Evolutionary conservation across 148 eudicot genomes (phyloP), one percentile per base, ranked within the genome.

Genomic region (Heliosperma pusillum): DNA sequence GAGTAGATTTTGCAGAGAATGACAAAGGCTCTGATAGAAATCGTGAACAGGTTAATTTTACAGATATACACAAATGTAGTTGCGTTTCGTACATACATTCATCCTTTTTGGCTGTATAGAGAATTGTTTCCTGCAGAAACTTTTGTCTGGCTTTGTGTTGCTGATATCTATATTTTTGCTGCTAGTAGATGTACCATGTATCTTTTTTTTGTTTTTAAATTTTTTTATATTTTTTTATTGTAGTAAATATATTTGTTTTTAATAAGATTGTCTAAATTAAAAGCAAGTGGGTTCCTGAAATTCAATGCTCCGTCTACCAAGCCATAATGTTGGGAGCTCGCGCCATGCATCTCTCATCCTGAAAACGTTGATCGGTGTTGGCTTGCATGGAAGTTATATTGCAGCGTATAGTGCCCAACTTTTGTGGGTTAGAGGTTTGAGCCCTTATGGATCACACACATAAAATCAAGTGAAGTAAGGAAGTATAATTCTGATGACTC

Each of bases 1-100:
- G 98, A 52, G 98, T 95, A 78, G 98, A 95, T 89, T 95, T 92
- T 90, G 98, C 98, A 72, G 98, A 92, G 82, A 95, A 92, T 81
- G 97, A 92, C 81, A 95, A 95, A 86, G 90, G 91, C 70, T 68
- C 90, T 69, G 97, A 94, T 70, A 87, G 86, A 80, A 95, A 77
- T 69, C 89, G 97, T 42, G 98, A 93, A 52, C 96, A 90, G 93
- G 98, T 87, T 74, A 44, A 60, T 57, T n/a, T 50, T 17, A 27
- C 29, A 12, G 40, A 7, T 59, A 52, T 53, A 16, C 24, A 2
- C 42, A 67, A n/a, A 26, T 57, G 58, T 69, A 40, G 44, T 52
- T 60, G 33, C 17, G 52, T 26, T 15, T 24, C 71, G 45, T 44
- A 10, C 53, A 20, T 47, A 17, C n/a, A 21, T 33, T 24, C 15